Evolutionary conservation across 495 filamentous ascomycete genomes (phyloP), one percentile per base, ranked within the genome.

Genomic region (Cenococcum geophilum): DNA sequence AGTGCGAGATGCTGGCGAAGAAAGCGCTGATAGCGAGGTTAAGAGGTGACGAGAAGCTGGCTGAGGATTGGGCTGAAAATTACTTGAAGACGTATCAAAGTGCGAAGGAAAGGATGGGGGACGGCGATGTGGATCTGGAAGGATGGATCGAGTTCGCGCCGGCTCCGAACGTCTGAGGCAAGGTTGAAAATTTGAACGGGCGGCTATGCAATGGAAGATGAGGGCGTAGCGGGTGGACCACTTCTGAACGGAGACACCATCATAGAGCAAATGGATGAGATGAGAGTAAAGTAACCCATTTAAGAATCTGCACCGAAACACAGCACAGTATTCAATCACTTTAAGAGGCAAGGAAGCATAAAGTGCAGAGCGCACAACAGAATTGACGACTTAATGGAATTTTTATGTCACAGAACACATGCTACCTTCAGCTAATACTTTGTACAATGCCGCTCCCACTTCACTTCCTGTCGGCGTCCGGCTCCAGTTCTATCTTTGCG

Each of bases 1-100:
- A 89, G 72, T 87, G 87, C 69, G 87, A 91, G 75, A 86, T 89
- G 83, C 82, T 95, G 77, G 88, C 87, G 1, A 92, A 92, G 76
- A 92, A 91, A 72, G 88, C 89, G 16, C 86, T 86, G 9, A 78
- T 95, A 43, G 88, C 89, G 80, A 84, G 85, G 71, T 75, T 87
- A 9, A 77, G 86, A 22, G 90, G 89, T 4, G 87, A 96, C 63
- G 73, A 80, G 55, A 81, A 79, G 18, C 70, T 87, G 65, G 83
- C 89, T 0, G 89, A 91, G 74, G 85, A 91, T 58, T 89, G 82
- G 72, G 87, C 88, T 4, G 80, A 85, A 11, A 82, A 80, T 64
- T 91, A 90, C 71, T 57, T 89, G 56, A 80, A 25, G 18, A 58
- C 59, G 52, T 35, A 21, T 37, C 23, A 37, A n/a, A 32, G n/a